Base-by-base conservation (phyloP, 1,284 basidiomycete species). In the Moniliophthora roreri region DNA sequence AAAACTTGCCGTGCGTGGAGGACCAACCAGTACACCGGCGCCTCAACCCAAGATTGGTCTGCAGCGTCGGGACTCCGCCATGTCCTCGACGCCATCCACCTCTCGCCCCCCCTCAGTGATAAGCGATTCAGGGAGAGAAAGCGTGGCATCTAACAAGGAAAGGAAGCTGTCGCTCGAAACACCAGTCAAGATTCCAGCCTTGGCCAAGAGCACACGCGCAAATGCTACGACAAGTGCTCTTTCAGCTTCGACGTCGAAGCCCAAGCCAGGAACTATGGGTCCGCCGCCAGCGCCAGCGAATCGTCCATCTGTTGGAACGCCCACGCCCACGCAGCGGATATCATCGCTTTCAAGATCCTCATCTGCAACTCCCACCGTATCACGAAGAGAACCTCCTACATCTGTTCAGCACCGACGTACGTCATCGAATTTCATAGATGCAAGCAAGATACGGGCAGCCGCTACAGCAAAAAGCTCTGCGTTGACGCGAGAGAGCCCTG, bases 21-120 rank as follows among this genome's bases (percentile, higher is more conserved):
- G 84, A 1, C 82, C 77, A 20, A 85, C 84, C 28, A 74, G 74
- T 48, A 86, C 86, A 0, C 80, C 87, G 13, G 78, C 79, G 39
- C 59, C 71, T 9, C 65, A n/a, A n/a, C n/a, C 73, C 20, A 79
- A 77, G 59, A 61, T 68, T 26, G 60, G 70, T 21, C 63, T 62
- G 36, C 67, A 69, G 51, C 79, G 81, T 52, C 76, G 82, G 26
- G 81, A 83, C 51, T 82, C 84, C 18, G 73, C 76, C 10, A 67
- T 78, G 26, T 79, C 81, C 65, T 73, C 70, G 20, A 81, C 82
- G 0, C 77, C 79, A 7, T 49, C 60, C 51, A 39, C 69, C 38
- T 58, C 75, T 58, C 75, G 84, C 15, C 83, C 84, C 1, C 67
- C 78, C 0, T 86, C 84, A 1, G 75, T 73, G 1, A 66, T 80